Conservation (phyloP, 495 filamentous ascomycete genomes). For the Tuber calosporum region DNA sequence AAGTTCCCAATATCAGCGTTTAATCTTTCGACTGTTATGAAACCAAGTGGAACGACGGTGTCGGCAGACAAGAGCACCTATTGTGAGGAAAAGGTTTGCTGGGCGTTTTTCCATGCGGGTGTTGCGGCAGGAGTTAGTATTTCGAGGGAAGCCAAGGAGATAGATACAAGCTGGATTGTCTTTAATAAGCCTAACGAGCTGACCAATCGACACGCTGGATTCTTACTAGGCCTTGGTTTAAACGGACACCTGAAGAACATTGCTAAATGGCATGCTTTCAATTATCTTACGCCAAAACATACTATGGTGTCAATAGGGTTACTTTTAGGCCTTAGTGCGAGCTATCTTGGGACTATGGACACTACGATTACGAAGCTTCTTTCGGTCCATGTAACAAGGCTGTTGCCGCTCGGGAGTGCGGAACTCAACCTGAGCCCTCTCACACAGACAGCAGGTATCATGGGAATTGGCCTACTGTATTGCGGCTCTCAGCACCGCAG, state of each 20-base stretch:
- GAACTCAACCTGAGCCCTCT: slow-evolving; percentile 87
- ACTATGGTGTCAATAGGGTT: slow-evolving; percentile 98
- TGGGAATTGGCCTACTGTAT: slow-evolving; percentile 94
- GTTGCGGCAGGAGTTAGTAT: slow-evolving; percentile 85
- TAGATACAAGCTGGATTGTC: slow-evolving; percentile 96
- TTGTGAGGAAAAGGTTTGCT: slow-evolving; percentile 90
- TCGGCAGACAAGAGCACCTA: slow-evolving; percentile 74
- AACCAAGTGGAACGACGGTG: slow-evolving; percentile 80
- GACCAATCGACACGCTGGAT: slow-evolving; percentile 87
- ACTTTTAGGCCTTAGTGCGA: slow-evolving; percentile 82
- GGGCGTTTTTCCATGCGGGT: slow-evolving; percentile 97
- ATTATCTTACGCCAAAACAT: slow-evolving; percentile 95
- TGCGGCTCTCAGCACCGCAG: slow-evolving; percentile 91
- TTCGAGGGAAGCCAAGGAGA: slow-evolving; percentile 79
- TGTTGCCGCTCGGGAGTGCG: slow-evolving; percentile 83
- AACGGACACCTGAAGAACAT: slow-evolving; percentile 89
- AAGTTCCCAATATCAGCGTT: slow-evolving; percentile 81
- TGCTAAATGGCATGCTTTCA: slow-evolving; percentile 98
- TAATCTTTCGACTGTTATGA: slow-evolving; percentile 79
- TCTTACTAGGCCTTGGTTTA: slow-evolving; percentile 83
- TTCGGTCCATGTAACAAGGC: slow-evolving; percentile 92
- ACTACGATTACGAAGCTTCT: slow-evolving; percentile 85
- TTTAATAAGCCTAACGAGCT: slow-evolving; percentile 94
- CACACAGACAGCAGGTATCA: slow-evolving; percentile 93
- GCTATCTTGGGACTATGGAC: slow-evolving; percentile 94